Evolutionary conservation across 23 red algal genomes (phyloP), one percentile per base, ranked within the genome.

Genomic region (Gracilaria domingensis): DNA sequence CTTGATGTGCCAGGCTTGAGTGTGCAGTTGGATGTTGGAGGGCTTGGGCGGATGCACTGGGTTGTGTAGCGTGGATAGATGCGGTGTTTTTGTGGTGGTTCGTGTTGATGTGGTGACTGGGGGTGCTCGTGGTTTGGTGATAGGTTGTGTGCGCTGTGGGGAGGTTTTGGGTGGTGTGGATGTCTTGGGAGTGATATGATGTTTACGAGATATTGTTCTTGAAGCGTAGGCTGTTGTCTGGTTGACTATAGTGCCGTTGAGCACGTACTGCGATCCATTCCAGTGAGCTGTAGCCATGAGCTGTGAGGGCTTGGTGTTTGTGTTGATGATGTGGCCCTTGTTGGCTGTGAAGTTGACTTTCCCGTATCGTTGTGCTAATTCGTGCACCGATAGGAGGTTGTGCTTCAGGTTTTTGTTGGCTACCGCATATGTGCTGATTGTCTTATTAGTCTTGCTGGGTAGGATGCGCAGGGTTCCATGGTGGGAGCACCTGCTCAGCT

Each of bases 351-450:
- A 83, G 4, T 32, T 4, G 5, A 83, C 79, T 51, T 20, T 49
- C 5, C 79, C 79, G 36, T 83, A 83, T 11, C 55, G 2, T 4
- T 7, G 5, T 8, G 79, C 50, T 17, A 83, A 23, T 17, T 51
- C 53, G 53, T 83, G 20, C 3, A 83, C 79, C 0, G 54, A 83
- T 17, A 83, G 79, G 11, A 83, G 79, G 49, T 83, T 83, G 79
- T 29, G 40, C 23, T 32, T 18, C 11, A 83, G 21, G 79, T 38
- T 18, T 8, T n/a, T 57, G 79, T 83, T 83, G 53, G 56, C 24
- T 30, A 83, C 79, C 9, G 79, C 50, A 21, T 51, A 35, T 12
- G 38, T 58, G n/a, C 9, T n/a, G 17, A 83, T 28, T 12, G 47
- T 58, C 4, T 59, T 20, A n/a, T 4, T 5, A 5, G 7, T 59